These are phyloP conservation scores for Neoboletus magnificus DNA, from an alignment of 768 basidiomycete genomes.

Conservation along the genomic window DNA sequence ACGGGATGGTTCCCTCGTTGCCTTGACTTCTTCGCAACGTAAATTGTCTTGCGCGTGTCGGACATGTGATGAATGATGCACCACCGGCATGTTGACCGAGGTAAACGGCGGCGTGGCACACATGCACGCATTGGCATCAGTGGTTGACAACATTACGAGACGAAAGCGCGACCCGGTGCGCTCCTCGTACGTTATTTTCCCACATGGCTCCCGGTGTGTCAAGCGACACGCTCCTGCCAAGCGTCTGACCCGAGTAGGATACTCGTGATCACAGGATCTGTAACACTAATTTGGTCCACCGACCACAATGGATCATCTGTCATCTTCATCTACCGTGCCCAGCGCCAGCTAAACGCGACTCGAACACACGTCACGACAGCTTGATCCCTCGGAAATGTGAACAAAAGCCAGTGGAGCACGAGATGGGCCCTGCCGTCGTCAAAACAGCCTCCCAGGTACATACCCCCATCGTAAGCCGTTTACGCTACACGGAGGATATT, in stretches of 20 bases:
- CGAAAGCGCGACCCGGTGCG: not conserved
- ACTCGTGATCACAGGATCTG: not conserved
- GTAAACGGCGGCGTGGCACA: not conserved
- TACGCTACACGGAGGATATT: constrained; percentile 13
- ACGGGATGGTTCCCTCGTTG: constrained; percentile 3
- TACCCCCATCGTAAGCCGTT: constrained; percentile 4
- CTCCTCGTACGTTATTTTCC: constrained; percentile 1
- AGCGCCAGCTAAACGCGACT: not conserved
- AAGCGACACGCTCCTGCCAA: not conserved
- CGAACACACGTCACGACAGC: no score
- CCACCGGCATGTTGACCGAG: constrained; percentile 8
- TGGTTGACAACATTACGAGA: constrained; percentile 10
- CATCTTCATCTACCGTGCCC: not conserved
- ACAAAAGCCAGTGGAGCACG: not conserved
- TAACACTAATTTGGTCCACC: not conserved
- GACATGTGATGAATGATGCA: not conserved
- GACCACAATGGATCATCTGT: not conserved
- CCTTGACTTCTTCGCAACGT: constrained; percentile 15
- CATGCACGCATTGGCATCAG: not conserved
- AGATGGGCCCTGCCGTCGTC: not conserved
- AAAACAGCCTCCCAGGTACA: constrained; percentile 10
- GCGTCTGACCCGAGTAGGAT: not conserved
- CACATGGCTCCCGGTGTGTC: constrained; percentile 2
- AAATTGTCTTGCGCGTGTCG: constrained; percentile 2
- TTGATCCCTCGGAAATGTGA: not conserved